These are phyloP conservation scores for Mycena capillaripes DNA, from an alignment of 768 basidiomycete genomes.

Conservation along the genomic window DNA sequence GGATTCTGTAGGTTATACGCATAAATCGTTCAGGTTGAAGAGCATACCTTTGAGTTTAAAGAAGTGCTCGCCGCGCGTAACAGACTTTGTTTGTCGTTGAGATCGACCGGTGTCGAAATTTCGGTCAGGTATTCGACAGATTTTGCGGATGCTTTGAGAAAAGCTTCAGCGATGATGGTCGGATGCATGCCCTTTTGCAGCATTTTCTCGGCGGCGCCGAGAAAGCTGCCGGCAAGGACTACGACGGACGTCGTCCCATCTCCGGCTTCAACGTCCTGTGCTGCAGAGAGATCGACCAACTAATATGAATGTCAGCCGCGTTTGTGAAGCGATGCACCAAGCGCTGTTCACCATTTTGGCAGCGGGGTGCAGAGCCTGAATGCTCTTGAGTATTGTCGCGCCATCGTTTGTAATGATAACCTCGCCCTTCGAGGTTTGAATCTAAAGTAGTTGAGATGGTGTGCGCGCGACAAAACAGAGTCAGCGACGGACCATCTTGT, in stretches of 20 bases:
- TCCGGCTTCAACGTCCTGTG: constrained; percentile 98
- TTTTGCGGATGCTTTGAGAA: constrained; percentile 92
- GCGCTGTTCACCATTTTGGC: constrained; percentile 88
- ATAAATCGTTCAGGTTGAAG: not conserved
- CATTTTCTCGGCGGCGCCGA: constrained; percentile 97
- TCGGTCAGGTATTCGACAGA: constrained; percentile 95
- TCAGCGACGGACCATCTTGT: constrained; percentile 88
- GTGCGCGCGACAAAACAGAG: constrained; percentile 11
- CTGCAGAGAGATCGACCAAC: constrained; percentile 97
- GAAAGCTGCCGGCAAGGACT: constrained; percentile 92
- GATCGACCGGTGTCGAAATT: constrained; percentile 92
- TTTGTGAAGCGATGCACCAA: constrained; percentile 9
- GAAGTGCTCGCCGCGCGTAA: constrained; percentile 95
- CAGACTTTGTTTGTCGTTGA: constrained; percentile 87
- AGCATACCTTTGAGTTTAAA: constrained; percentile 91
- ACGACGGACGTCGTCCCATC: constrained; percentile 99
- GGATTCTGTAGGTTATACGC: constrained; percentile 4
- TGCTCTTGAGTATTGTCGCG: constrained; percentile 95
- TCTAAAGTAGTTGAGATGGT: constrained; percentile 61
- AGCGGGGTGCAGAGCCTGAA: constrained; percentile 97
- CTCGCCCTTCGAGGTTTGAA: constrained; percentile 96
- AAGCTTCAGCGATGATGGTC: constrained; percentile 96
- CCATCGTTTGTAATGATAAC: constrained; percentile 99
- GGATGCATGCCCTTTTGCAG: constrained; percentile 97
- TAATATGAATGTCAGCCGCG: constrained; percentile 48